phyloP scores from a whole-genome alignment of 169 alveolate species.

The Babesia ovis region DNA sequence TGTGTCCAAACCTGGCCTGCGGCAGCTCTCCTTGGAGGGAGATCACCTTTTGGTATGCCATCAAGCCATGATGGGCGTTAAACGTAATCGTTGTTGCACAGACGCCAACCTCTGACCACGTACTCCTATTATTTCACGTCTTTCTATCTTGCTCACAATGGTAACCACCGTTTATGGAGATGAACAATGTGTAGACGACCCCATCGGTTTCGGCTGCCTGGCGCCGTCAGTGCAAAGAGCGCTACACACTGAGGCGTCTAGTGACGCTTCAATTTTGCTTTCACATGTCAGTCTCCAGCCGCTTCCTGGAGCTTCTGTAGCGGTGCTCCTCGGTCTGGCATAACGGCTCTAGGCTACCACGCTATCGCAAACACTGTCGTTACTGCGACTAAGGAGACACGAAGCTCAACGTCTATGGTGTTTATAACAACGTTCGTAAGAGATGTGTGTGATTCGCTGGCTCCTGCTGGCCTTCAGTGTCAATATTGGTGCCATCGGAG shows the following conservation, averaged over 20 bases:
- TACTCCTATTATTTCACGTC: neutral
- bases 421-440: neutral
- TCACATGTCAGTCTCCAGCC: too few relatives aligned
- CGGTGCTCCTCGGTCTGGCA: too few relatives aligned
- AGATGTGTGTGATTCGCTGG: neutral
- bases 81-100: neutral
- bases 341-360: too few relatives aligned
- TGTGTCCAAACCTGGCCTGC: constrained; percentile 96
- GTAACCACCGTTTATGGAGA: neutral
- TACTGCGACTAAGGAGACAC: neutral
- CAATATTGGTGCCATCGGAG: neutral
- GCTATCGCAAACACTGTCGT: neutral
- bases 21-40: constrained; percentile 92
- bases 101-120: neutral
- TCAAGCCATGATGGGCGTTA: constrained; percentile 34
- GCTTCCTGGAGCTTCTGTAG: too few relatives aligned
- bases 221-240: constrained; percentile 3
- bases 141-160: neutral
- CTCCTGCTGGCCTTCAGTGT: neutral
- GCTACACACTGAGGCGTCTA: constrained; percentile 15
- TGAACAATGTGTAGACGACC: neutral
- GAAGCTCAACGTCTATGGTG: neutral
- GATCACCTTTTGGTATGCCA: constrained; percentile 72
- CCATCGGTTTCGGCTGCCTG: neutral
- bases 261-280: too few relatives aligned